Conservation (phyloP, 2,329 filamentous ascomycete species). For the Parascedosporium putredinis region DNA sequence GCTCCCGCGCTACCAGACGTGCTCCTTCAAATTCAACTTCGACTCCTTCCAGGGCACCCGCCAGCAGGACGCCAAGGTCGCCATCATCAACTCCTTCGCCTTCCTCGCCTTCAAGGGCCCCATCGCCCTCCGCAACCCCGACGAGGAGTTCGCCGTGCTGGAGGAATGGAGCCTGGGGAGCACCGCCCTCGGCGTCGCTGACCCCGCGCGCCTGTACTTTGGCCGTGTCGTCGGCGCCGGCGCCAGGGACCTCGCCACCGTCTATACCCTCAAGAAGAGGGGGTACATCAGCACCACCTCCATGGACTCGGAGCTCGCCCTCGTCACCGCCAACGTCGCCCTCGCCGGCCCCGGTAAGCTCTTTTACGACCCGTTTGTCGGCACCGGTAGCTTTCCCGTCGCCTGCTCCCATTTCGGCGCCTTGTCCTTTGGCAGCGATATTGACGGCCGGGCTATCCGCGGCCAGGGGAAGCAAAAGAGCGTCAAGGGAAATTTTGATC, state of each 20-base stretch:
- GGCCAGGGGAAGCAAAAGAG: conserved; percentile 50
- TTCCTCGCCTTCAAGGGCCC: conserved; percentile 71
- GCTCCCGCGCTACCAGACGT: conserved; percentile 40
- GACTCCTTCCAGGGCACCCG: conserved; percentile 75
- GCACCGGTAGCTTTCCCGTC: conserved; percentile 85
- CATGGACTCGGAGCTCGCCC: conserved; percentile 90
- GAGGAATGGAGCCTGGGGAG: conserved; percentile 64
- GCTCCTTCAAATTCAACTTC: conserved; percentile 73
- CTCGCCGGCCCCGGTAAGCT: conserved; percentile 72
- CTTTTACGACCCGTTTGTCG: conserved; percentile 92
- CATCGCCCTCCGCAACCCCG: conserved; percentile 64
- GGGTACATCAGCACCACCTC: conserved; percentile 91
- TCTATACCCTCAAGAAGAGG: conserved; percentile 85
- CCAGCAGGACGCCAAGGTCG: conserved; percentile 49
- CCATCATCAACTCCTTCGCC: conserved; percentile 70
- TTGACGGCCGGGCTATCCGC: conserved; percentile 80
- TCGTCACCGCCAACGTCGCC: conserved; percentile 86
- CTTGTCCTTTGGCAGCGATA: conserved; percentile 75
- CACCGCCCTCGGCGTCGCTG: conserved; percentile 33
- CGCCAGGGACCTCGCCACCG: conserved; percentile 55
- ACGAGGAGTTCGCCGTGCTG: conserved; percentile 68
- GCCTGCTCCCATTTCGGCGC: conserved; percentile 88
- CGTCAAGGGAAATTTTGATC: conserved; percentile 63
- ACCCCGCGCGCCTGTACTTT: conserved; percentile 54
- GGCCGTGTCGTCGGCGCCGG: conserved; percentile 61